Percentiles rank a stretch among this genome's conserved stretches.
phyloP scores from a whole-genome alignment of 2,329 filamentous ascomycete species.

The Reticulascus tulasneorum region DNA sequence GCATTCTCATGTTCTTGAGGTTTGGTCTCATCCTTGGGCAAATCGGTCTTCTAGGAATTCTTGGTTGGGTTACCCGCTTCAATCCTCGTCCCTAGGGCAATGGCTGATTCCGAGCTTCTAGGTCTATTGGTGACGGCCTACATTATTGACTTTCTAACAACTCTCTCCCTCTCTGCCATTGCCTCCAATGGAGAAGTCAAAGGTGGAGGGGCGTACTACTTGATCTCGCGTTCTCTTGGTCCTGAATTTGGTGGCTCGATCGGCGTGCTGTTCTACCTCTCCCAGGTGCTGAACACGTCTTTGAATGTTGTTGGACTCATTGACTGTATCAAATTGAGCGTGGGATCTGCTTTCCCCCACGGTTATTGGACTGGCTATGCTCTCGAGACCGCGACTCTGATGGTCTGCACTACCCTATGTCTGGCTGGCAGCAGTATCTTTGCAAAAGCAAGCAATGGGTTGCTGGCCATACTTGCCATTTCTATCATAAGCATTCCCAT shows the following conservation, averaged over 20 bases:
- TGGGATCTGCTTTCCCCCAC: conserved; percentile 63
- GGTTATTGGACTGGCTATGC: conserved; percentile 75
- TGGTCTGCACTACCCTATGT: conserved; percentile 71
- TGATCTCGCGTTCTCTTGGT: conserved; percentile 80
- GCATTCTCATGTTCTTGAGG: conserved; percentile 87
- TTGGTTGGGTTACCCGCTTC: conserved; percentile 53
- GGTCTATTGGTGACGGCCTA: conserved; percentile 74
- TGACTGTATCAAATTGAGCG: conserved; percentile 75
- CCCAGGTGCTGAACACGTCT: conserved; percentile 81
- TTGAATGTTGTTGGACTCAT: conserved; percentile 85
- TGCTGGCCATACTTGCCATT: conserved; percentile 66
- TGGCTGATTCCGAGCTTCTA: conserved; percentile 25
- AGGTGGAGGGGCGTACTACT: conserved; percentile 82
- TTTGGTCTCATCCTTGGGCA: conserved; percentile 84
- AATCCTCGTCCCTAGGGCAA: background rate
- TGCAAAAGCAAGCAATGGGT: conserved; percentile 71
- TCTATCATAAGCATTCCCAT: conserved; percentile 78
- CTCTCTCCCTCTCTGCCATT: conserved; percentile 81
- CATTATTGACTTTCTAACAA: conserved; percentile 76
- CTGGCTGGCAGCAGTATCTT: conserved; percentile 78
- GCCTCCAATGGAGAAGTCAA: conserved; percentile 87
- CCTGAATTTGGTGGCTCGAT: conserved; percentile 89
- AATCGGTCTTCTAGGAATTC: conserved; percentile 72
- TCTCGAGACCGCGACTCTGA: conserved; percentile 66
- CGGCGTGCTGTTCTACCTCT: conserved; percentile 83